Base-by-base conservation (phyloP, 2,329 filamentous ascomycete genomes). In the Drechslerella coelobrocha region DNA sequence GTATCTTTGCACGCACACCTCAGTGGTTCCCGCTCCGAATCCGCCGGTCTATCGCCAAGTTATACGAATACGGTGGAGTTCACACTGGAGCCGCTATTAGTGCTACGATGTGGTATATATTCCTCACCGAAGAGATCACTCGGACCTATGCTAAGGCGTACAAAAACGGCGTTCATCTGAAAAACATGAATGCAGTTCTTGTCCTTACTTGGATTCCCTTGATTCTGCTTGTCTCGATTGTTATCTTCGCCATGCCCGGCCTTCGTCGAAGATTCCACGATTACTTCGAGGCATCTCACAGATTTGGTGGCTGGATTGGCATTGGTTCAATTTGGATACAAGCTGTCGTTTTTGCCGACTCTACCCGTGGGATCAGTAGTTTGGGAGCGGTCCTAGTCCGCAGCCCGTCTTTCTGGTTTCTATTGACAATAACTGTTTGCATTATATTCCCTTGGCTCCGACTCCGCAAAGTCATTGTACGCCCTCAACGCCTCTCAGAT, bases 401-500 rank as follows among this genome's bases (percentile, higher is more conserved):
- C 19, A 81, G 81, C 14, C 84, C 84, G 0, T 78, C 81, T 0
- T 84, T 93, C 78, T 94, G 89, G 88, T 84, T 89, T 75, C 81
- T 93, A n/a, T 74, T 85, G 24, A 77, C 85, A 45, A 86, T 87
- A 45, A 90, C 89, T 0, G 75, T 82, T 41, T 84, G 88, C 74
- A 83, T 92, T 73, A 81, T 88, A 50, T 86, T 88, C 59, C 89
- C 90, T 0, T 95, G 90, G 90, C 77, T 89, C 2, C 83, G 85
- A 65, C 84, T 94, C 29, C 86, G 89, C 57, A 86, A 84, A 74
- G 86, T 90, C 60, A 79, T 81, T 7, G 88, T 93, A 72, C 80
- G 83, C 19, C 82, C 87, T 10, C 86, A 91, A 76, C 80, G 83
- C 2, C 85, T 94, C 21, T 93, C 90, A 0, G 78, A 83, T 19